Percentiles rank a stretch among this genome's conserved stretches.
Conservation (phyloP, 2,329 filamentous ascomycete genomes). For the Fusarium sublunatum region DNA sequence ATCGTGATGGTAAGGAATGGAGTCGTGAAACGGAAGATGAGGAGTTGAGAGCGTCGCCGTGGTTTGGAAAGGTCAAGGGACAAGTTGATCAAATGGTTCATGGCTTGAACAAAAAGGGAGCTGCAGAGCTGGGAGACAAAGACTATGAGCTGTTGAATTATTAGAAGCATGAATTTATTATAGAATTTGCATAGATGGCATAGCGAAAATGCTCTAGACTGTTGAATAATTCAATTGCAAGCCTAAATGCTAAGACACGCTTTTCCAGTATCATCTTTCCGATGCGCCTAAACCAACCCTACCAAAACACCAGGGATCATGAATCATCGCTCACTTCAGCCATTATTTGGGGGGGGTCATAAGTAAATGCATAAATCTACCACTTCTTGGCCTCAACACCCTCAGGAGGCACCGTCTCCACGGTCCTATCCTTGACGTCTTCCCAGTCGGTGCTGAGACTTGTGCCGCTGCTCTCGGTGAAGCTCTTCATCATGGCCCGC, state of each 20-base stretch:
- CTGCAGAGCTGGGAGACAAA: slow-evolving; percentile 28
- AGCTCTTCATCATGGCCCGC: slow-evolving; percentile 98
- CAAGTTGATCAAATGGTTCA: slow-evolving; percentile 24
- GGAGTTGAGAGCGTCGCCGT: slow-evolving; percentile 41
- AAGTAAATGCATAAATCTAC: not conserved
- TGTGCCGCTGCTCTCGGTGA: slow-evolving; percentile 92
- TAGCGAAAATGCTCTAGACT: slow-evolving; percentile 16
- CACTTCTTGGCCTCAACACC: slow-evolving; percentile 83
- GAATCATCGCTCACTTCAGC: slow-evolving; percentile 6
- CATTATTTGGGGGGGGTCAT: not conserved
- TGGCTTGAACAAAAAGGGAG: slow-evolving; percentile 38
- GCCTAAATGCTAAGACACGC: slow-evolving; percentile 7
- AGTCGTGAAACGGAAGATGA: slow-evolving; percentile 40
- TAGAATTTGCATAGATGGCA: slow-evolving; percentile 9
- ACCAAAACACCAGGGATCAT: slow-evolving; percentile 12
- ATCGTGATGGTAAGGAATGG: slow-evolving; percentile 43
- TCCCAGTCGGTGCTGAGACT: slow-evolving; percentile 91
- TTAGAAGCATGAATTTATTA: not conserved
- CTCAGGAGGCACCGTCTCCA: slow-evolving; percentile 79
- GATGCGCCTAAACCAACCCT: slow-evolving; percentile 30
- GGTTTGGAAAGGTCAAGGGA: slow-evolving; percentile 41
- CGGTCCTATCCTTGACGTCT: slow-evolving; percentile 77
- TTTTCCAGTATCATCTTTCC: slow-evolving; percentile 27
- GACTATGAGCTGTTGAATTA: slow-evolving; percentile 35
- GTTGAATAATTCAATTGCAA: slow-evolving; percentile 8